Base-by-base conservation (phyloP, 192 early-diverging fungal genomes). In the Podila epigama region DNA sequence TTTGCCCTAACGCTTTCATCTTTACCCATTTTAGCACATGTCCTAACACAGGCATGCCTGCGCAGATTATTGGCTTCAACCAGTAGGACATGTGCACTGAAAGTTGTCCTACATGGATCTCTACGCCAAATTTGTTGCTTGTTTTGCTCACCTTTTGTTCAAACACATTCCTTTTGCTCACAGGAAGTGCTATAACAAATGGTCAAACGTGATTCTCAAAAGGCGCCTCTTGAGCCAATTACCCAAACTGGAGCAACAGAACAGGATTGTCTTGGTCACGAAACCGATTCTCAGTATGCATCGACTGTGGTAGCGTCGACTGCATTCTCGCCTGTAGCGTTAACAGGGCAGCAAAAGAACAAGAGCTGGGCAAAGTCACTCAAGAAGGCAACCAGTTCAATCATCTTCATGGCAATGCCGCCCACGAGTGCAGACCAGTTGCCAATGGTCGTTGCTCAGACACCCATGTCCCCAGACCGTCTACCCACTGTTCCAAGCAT, bases 351-450 rank as follows among this genome's bases (percentile, higher is more conserved):
- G 28, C 42, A 58, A 1, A 77, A 77, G 37, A 63, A 68, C 60
- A 77, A 64, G 56, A 60, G 66, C n/a, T 77, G 73, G 73, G 62
- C 73, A 63, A 68, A 52, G 12, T 66, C 73, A 1, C 50, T 77
- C 15, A 77, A 68, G 40, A 77, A 68, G 56, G 73, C 73, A n/a
- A 77, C 73, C 55, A 77, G 33, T 40, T 77, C 73, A 4, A 77
- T 77, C 56, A 27, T 77, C 56, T 77, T 68, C 44, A 77, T 77
- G 73, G 73, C 73, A 25, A 77, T 77, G 66, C 73, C 73, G 3
- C 73, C 73, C 15, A 68, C 66, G 25, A 77, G 60, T 29, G 52
- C 50, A 10, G 73, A 77, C 32, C 40, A 64, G 40, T 27, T 68
- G 34, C 73, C 73, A 11, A 77, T 77, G 73, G 60, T 77, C 25